These are phyloP conservation scores for Saccharomyces hybrid DNA, from an alignment of 1,139 yeast genomes.

Conservation along the genomic window DNA sequence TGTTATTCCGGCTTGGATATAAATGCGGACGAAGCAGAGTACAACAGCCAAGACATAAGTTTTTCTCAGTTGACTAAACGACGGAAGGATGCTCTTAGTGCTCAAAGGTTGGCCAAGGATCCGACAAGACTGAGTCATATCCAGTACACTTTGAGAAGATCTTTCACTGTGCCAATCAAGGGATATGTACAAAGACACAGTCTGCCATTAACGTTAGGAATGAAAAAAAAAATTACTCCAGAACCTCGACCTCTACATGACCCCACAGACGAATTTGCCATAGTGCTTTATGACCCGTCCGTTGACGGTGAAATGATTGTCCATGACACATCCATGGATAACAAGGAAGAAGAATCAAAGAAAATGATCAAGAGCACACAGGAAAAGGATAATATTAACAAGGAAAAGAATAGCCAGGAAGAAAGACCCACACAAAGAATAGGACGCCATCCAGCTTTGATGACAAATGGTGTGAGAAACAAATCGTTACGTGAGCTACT, in stretches of 20 bases:
- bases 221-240: slow-evolving; percentile 55
- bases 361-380: slow-evolving; percentile 8
- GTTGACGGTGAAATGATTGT: slow-evolving; percentile 42
- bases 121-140: slow-evolving; percentile 31
- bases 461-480: slow-evolving; percentile 38
- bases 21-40: slow-evolving; percentile 31
- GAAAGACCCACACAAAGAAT: slow-evolving; percentile 6
- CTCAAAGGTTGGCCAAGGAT: slow-evolving; percentile 36
- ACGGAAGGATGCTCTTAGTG: slow-evolving; percentile 44
- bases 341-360: slow-evolving; percentile 19
- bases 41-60: slow-evolving; percentile 35
- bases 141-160: slow-evolving; percentile 35
- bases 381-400: slow-evolving; percentile 19
- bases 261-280: slow-evolving; percentile 88
- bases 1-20: slow-evolving; percentile 27
- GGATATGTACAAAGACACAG: slow-evolving; percentile 35
- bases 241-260: slow-evolving; percentile 91
- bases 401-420: slow-evolving; percentile 8
- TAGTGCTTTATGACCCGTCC: slow-evolving; percentile 92
- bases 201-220: slow-evolving; percentile 76
- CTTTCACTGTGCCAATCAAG: slow-evolving; percentile 46
- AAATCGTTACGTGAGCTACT: slow-evolving; percentile 73
- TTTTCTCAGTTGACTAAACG: slow-evolving; percentile 7
- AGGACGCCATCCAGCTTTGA: slow-evolving; percentile 17
- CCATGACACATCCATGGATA: slow-evolving; percentile 17